phyloP scores from a whole-genome alignment of 2,329 filamentous ascomycete genomes.

The Chaetothyriales sp. region DNA sequence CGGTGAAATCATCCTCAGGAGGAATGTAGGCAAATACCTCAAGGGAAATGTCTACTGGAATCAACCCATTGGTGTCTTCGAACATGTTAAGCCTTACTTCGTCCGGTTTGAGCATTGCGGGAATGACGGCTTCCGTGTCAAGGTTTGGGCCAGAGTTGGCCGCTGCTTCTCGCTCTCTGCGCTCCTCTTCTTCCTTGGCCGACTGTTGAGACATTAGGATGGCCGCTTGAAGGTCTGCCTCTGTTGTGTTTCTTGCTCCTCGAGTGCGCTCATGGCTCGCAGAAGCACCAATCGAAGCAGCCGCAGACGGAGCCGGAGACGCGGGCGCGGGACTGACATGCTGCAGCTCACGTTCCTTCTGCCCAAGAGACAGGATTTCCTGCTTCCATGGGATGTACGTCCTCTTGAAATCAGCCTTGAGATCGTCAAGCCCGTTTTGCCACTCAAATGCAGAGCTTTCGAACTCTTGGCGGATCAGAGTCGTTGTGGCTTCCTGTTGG shows the following conservation, averaged over 20 bases:
- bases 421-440: conserved; percentile 26
- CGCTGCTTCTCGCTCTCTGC: conserved; percentile 29
- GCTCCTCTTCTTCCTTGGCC: conserved; percentile 34
- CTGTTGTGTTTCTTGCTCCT: conserved; percentile 35
- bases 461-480: conserved; percentile 26
- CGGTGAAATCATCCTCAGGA: conserved; percentile 34
- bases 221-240: conserved; percentile 36
- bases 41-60: conserved; percentile 27
- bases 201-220: conserved; percentile 36
- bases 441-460: conserved; percentile 27
- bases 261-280: conserved; percentile 27
- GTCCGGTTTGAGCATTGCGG: conserved; percentile 32
- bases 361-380: conserved; percentile 30
- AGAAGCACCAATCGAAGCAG: conserved; percentile 20
- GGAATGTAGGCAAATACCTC: conserved; percentile 33
- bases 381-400: conserved; percentile 34
- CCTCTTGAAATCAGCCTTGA: conserved; percentile 28
- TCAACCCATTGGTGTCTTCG: conserved; percentile 33
- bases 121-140: conserved; percentile 33
- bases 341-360: conserved; percentile 23
- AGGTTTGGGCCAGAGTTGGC: conserved; percentile 32
- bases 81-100: conserved; percentile 29
- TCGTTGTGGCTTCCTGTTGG: conserved; percentile 27
- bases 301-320: conserved; percentile 21
- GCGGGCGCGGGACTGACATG: conserved; percentile 25